Conservation (phyloP, 768 basidiomycete genomes). For the Tulasnella sp. region DNA sequence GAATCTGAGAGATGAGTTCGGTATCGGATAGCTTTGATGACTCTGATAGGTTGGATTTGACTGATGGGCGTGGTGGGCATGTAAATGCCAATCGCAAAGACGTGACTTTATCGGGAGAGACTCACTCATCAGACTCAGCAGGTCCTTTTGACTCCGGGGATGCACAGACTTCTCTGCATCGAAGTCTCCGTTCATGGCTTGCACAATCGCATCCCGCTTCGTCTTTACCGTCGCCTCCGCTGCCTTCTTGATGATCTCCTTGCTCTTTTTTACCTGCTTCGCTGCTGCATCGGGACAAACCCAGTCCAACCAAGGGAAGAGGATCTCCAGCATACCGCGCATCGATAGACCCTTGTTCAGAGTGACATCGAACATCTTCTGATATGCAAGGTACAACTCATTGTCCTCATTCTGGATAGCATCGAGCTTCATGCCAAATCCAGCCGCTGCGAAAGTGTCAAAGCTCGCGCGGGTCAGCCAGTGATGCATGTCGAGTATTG, state of each 20-base stretch:
- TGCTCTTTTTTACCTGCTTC: conserved; percentile 43
- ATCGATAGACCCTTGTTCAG: conserved; percentile 31
- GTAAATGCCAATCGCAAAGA: background rate
- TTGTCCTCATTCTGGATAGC: conserved; percentile 71
- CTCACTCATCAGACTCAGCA: conserved; percentile 67
- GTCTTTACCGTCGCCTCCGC: conserved; percentile 68
- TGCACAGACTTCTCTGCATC: conserved; percentile 44
- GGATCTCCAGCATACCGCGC: conserved; percentile 43
- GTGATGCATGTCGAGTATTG: conserved; percentile 43
- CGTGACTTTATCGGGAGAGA: conserved; percentile 14
- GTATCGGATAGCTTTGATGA: conserved; percentile 77
- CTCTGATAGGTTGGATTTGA: conserved; percentile 68
- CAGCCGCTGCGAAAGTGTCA: conserved; percentile 64
- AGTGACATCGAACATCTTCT: conserved; percentile 45
- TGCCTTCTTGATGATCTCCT: conserved; percentile 50
- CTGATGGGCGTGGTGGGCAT: conserved; percentile 31
- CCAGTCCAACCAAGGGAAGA: conserved; percentile 43
- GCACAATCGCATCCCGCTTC: conserved; percentile 60
- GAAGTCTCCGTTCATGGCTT: conserved; percentile 19
- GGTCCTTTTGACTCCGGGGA: conserved; percentile 52
- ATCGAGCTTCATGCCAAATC: conserved; percentile 69
- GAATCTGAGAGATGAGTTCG: conserved; percentile 76
- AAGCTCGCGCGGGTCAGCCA: conserved; percentile 60
- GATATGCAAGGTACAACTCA: conserved; percentile 66
- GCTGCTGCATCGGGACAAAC: conserved; percentile 47